Evolutionary conservation across 306 rosid species (phyloP), one percentile per base, ranked within the genome.

Genomic region (Glycine tomentella): DNA sequence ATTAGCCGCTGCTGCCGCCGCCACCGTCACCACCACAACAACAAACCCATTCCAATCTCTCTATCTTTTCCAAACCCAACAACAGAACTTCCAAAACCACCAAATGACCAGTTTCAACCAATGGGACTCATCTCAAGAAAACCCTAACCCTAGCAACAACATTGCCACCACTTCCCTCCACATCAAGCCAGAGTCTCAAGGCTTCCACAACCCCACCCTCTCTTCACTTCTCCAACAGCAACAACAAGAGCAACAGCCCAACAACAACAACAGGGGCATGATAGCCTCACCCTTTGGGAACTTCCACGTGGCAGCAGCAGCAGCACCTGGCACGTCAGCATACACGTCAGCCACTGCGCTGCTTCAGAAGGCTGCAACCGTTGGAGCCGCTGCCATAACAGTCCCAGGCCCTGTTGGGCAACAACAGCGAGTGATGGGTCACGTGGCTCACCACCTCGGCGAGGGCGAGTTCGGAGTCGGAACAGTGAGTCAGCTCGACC

Each of bases 321-420:
- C 87, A n/a, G 48, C 82, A 7, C 31, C 62, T 3, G 80, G 86
- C 88, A 85, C 85, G 63, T 83, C 94, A 66, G 82, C 91, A 7
- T 89, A 91, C 86, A 85, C 90, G 25, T 93, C 98, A 50, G 92
- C 97, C 78, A 91, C 98, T 16, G 95, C 93, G 6, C 82, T 93
- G 15, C 98, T 93, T 63, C 94, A 90, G 45, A 93, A 86, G 87
- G 98, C 95, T 66, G 97, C 98, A 8, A 87, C 92, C n/a, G 82
- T 87, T 9, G 92, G 94, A 14, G 69, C 85, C 71, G 80, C 87
- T 67, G 75, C 90, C 5, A 66, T 69, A 14, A 57, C 84, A 25
- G 75, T 76, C 42, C 56, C 80, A 13, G 6, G 31, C 20, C 15
- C 67, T 55, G 36, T 42, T 12, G 52, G 53, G 44, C 16, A 40